These are phyloP conservation scores for Euphorbia celastroides DNA, from an alignment of 441 rosid genomes.

Conservation along the genomic window DNA sequence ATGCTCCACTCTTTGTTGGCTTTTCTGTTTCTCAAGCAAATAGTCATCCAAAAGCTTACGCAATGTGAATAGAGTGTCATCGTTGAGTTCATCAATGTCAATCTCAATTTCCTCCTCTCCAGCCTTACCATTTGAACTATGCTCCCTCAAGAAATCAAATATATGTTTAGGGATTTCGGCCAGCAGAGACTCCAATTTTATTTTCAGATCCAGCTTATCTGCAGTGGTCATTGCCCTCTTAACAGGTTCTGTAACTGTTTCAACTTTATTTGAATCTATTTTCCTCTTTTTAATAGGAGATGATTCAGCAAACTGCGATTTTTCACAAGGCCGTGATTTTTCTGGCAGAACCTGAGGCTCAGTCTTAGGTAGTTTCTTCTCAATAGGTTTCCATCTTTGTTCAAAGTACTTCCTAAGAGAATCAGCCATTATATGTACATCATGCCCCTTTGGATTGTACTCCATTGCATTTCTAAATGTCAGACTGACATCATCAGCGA, in stretches of 20 bases:
- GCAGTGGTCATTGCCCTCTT: conserved; percentile 43
- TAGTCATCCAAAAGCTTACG: conserved; percentile 70
- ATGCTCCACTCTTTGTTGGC: conserved; percentile 35
- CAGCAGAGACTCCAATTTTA: conserved; percentile 50
- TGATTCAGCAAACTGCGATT: conserved; percentile 26
- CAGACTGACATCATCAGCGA: conserved; percentile 70
- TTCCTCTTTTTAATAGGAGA: conserved; percentile 38
- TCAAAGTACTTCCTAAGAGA: conserved; percentile 61
- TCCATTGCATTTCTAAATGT: conserved; percentile 73
- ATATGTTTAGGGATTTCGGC: conserved; percentile 64
- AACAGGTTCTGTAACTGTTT: conserved; percentile 36
- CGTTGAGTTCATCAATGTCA: conserved; percentile 66
- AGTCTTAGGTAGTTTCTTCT: conserved; percentile 54
- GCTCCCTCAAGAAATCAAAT: conserved; percentile 57
- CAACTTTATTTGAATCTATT: conserved; percentile 29
- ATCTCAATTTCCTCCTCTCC: conserved; percentile 78
- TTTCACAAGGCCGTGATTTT: too few species aligned
- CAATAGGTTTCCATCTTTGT: conserved; percentile 67
- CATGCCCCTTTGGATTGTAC: conserved; percentile 71
- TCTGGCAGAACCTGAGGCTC: conserved; percentile 16
- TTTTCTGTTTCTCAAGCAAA: conserved; percentile 46
- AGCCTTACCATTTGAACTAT: conserved; percentile 38
- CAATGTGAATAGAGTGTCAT: conserved; percentile 55
- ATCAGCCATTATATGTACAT: conserved; percentile 64
- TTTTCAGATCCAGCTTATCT: conserved; percentile 51